Conservation (phyloP, 208 protist species). For the Lotmaria passim region DNA sequence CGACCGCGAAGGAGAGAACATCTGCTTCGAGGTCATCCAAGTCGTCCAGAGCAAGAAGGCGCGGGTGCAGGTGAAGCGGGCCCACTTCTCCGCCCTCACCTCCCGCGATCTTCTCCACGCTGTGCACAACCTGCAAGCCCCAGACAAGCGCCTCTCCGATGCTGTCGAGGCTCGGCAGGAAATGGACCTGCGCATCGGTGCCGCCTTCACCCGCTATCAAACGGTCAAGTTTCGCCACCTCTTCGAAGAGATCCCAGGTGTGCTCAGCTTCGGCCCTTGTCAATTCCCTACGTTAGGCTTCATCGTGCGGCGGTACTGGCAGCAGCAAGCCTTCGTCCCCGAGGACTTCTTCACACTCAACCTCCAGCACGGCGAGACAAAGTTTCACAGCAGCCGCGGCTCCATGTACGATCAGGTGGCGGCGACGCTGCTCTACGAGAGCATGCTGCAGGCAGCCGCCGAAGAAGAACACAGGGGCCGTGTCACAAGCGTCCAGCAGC, state of each 20-base stretch:
- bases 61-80: constrained; percentile 69
- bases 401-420: constrained; percentile 75
- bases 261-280: constrained; percentile 95
- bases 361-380: constrained; percentile 58
- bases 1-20: constrained; percentile 98
- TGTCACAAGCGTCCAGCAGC: constrained; percentile 78
- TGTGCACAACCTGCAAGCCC: constrained; percentile 79
- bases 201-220: constrained; percentile 95
- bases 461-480: constrained; percentile 40
- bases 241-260: constrained; percentile 70
- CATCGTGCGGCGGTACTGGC: constrained; percentile 88
- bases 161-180: constrained; percentile 96
- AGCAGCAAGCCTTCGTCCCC: constrained; percentile 82
- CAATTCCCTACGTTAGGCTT: constrained; percentile 97
- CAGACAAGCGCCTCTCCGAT: constrained; percentile 88
- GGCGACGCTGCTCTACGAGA: constrained; percentile 70
- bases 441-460: constrained; percentile 63
- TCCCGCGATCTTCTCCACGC: constrained; percentile 81
- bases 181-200: constrained; percentile 96
- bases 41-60: constrained; percentile 58
- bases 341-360: constrained; percentile 78
- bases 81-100: constrained; percentile 94
- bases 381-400: constrained; percentile 71
- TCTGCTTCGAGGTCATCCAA: constrained; percentile 96
- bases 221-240: constrained; percentile 78